phyloP scores from a whole-genome alignment of 345 rosid genomes.

The Hirschfeldia incana region DNA sequence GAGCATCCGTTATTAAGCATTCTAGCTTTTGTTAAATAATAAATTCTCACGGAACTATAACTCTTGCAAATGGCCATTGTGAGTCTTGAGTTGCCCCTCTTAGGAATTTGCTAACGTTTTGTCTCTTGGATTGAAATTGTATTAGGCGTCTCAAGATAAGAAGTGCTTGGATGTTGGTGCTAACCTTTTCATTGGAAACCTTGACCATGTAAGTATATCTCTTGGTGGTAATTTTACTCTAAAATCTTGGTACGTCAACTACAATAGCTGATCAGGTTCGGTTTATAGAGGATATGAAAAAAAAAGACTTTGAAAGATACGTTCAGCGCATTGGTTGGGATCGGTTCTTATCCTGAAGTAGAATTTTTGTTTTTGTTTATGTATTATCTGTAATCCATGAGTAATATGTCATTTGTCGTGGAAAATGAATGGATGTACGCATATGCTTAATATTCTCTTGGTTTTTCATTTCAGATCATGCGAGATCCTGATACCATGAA shows the following conservation, averaged over 20 bases:
- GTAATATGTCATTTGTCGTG: too few species aligned
- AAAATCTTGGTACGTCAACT: not conserved
- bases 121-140: slow-evolving; percentile 3
- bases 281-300: slow-evolving; percentile 82
- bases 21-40: too few species aligned
- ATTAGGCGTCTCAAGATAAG: slow-evolving; percentile 96
- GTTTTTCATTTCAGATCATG: too few species aligned
- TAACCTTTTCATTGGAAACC: slow-evolving; percentile 94
- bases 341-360: slow-evolving; percentile 95
- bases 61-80: not conserved
- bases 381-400: too few species aligned
- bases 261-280: slow-evolving; percentile 9
- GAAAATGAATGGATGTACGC: too few species aligned
- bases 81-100: not conserved
- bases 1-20: too few species aligned
- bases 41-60: not conserved
- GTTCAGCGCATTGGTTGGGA: slow-evolving; percentile 94
- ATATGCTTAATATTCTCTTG: too few species aligned
- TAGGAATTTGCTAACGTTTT: not conserved
- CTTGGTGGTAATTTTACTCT: not conserved
- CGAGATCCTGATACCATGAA: too few species aligned
- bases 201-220: slow-evolving; percentile 73
- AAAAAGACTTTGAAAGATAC: slow-evolving; percentile 94
- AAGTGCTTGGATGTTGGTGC: slow-evolving; percentile 98
- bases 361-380: too few species aligned